Evolutionary conservation across 1,284 basidiomycete species (phyloP), one percentile per base, ranked within the genome.

Genomic region (Ceratobasidium sp.): DNA sequence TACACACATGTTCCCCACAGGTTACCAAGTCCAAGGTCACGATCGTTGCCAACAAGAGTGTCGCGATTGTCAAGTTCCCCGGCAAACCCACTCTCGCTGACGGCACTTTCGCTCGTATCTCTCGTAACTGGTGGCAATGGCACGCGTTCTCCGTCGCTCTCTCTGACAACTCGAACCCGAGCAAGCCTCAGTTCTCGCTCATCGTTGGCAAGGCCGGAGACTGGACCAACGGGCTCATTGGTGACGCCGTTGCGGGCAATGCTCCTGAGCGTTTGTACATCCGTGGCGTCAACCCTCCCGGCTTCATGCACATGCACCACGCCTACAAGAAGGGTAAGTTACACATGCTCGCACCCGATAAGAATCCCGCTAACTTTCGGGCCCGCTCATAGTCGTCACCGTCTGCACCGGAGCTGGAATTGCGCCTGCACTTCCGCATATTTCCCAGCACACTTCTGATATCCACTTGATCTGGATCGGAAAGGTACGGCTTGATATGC

Each of bases 171-270:
- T 57, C 54, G 22, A 57, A 57, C 54, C 54, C 54, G 8, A 29
- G 29, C 54, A 57, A 57, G 54, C 54, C 54, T 24, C 11, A 57
- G 54, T 57, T 57, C 29, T 22, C 54, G 15, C 54, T 57, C 54
- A 57, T 57, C 29, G 54, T 57, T 27, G 54, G 54, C 6, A 57
- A 57, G 54, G 54, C 54, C 29, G 54, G 54, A n/a, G 54, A 57
- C 54, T 57, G 54, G 54, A 57, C 54, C 54, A 57, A 57, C 54
- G 54, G 54, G 27, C 54, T 57, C 54, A 57, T 57, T 27, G 54
- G 54, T 29, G 54, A 57, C 29, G n/a, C 54, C 17, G 15, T 29
- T 17, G n/a, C 54, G n/a, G 54, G 54, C 17, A 57, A 33, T 27
- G 54, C 54, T 33, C 54, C 54, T 17, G 54, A 57, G 54, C 54